Conservation (phyloP, 305 asterid genomes). For the Rubia balearica region DNA sequence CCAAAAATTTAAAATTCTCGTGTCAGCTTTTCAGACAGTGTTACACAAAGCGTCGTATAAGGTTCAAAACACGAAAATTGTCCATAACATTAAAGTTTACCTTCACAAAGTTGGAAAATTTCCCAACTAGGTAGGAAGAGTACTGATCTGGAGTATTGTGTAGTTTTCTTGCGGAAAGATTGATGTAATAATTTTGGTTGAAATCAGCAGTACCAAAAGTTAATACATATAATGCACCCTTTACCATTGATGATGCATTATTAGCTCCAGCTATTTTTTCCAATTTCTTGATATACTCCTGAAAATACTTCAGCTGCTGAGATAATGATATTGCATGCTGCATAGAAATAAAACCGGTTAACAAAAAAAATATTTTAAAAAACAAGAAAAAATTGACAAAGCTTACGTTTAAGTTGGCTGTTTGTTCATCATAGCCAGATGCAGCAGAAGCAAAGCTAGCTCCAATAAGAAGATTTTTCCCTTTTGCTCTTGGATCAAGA, state of each 20-base stretch:
- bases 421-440: constrained; percentile 79
- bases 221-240: constrained; percentile 54
- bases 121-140: constrained; percentile 50
- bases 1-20: too few relatives aligned
- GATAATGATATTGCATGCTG: constrained; percentile 74
- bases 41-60: too few relatives aligned
- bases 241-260: constrained; percentile 45
- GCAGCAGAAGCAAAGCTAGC: constrained; percentile 92
- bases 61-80: too few relatives aligned
- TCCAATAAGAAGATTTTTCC: constrained; percentile 67
- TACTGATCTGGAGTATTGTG: constrained; percentile 60
- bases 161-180: constrained; percentile 55
- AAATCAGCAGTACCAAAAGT: constrained; percentile 71
- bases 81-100: too few relatives aligned
- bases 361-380: too few relatives aligned
- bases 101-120: constrained; percentile 45
- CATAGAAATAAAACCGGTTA: too few relatives aligned
- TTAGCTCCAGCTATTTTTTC: constrained; percentile 44
- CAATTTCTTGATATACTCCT: constrained; percentile 67
- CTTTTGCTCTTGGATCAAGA: constrained; percentile 82
- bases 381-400: not conserved
- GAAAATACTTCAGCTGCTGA: constrained; percentile 51
- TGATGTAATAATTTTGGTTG: constrained; percentile 69
- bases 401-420: constrained; percentile 52
- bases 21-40: too few relatives aligned